Conservation (phyloP, 257 asterid species). For the Fraxinus quadrangulata region DNA sequence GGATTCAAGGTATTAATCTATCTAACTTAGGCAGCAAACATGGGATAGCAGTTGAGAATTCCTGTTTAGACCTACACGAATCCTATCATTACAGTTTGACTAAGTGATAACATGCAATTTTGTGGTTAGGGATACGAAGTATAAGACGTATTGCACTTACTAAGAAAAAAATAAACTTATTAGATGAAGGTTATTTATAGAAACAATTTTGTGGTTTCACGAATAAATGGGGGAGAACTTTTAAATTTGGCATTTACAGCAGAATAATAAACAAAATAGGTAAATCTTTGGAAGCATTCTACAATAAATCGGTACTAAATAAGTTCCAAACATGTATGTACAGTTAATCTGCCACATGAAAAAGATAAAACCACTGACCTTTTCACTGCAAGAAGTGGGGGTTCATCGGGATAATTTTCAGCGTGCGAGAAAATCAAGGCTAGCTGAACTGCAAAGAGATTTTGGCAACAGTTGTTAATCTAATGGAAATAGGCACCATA, state of each 20-base stretch:
- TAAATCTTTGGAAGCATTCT: background rate
- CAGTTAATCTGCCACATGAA: background rate
- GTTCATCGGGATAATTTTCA: constrained; percentile 88
- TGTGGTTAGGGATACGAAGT: constrained; percentile 21
- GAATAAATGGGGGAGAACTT: background rate
- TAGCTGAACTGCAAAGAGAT: constrained; percentile 57
- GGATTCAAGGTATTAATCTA: background rate
- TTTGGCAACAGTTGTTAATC: constrained; percentile 29
- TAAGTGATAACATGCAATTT: background rate
- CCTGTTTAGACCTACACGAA: background rate
- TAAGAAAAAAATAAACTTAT: background rate
- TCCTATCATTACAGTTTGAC: background rate
- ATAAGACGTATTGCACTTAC: background rate
- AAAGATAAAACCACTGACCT: constrained; percentile 46
- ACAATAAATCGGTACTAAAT: background rate
- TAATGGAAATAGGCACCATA: constrained; percentile 12
- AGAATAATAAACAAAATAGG: constrained; percentile 3
- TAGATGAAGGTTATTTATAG: background rate
- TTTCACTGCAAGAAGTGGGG: constrained; percentile 71
- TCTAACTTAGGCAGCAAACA: background rate
- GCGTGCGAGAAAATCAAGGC: constrained; percentile 88
- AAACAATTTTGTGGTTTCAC: background rate
- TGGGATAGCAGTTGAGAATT: background rate
- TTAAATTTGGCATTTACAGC: background rate
- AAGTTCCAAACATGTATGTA: background rate